Conservation (phyloP, 78 protist species). For the Paratrimastix pyriformis region DNA sequence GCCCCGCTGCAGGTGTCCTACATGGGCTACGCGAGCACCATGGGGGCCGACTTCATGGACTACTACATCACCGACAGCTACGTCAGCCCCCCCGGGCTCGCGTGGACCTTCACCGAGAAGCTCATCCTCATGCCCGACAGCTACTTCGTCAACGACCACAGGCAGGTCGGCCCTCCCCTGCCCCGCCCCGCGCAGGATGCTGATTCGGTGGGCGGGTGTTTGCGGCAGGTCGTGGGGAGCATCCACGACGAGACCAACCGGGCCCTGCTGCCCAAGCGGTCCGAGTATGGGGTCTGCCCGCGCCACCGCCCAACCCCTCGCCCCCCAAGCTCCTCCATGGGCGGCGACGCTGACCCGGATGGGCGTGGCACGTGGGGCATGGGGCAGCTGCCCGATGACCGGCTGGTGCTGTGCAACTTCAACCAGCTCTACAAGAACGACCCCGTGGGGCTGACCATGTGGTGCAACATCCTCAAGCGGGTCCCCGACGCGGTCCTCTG, state of each 20-base stretch:
- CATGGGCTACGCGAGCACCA: slow-evolving; percentile 6
- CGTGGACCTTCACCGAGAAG: background rate
- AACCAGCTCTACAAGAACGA: slow-evolving; percentile 2
- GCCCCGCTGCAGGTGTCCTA: slow-evolving; percentile 7
- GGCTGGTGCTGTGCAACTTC: background rate
- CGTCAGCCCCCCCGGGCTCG: slow-evolving; percentile 2
- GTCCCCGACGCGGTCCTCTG: background rate
- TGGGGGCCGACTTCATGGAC: slow-evolving; percentile 7
- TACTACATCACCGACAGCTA: background rate
- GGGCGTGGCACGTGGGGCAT: no score
- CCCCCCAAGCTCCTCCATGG: no score
- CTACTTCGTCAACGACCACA: slow-evolving; percentile 14
- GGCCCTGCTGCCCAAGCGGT: no score
- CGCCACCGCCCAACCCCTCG: no score
- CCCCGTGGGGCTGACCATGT: background rate
- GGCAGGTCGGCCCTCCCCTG: no score
- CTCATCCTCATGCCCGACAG: background rate
- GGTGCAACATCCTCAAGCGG: background rate
- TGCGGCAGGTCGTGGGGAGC: no score
- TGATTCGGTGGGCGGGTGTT: no score
- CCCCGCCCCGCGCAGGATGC: no score
- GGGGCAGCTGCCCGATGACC: no score
- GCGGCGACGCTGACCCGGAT: no score
- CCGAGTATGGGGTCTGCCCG: no score
- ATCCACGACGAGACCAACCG: no score